A percentile compares a stretch with the other conserved stretches of the same genome.
Evolutionary conservation across 805 yeast genomes (phyloP).

Genomic region (Jamesozyma spencerorum): DNA sequence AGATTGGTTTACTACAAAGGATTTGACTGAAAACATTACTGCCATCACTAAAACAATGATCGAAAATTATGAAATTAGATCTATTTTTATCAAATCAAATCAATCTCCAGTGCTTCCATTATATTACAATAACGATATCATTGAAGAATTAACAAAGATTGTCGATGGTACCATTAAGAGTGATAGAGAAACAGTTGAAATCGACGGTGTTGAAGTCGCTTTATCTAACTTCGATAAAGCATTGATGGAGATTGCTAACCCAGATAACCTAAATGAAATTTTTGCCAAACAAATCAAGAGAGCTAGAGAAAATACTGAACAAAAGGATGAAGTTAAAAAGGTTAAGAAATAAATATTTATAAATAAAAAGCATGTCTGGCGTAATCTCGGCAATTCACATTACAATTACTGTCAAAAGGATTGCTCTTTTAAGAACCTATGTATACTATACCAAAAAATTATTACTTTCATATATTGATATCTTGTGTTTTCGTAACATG

Average conservation of each 20-base stretch:
- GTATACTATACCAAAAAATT: no score
- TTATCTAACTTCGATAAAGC: constrained; percentile 62
- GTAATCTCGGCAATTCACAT: no score
- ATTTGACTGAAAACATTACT: constrained; percentile 52
- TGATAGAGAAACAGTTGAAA: constrained; percentile 22
- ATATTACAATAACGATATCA: constrained; percentile 49
- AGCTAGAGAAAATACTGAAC: constrained; percentile 10
- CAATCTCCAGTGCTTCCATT: constrained; percentile 80
- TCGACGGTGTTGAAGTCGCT: constrained; percentile 35
- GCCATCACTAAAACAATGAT: constrained; percentile 44
- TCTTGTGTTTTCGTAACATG: no score
- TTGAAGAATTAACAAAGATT: constrained; percentile 30
- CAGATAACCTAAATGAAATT: constrained; percentile 52
- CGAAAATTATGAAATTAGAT: constrained; percentile 38
- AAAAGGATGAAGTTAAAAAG: constrained; percentile 8
- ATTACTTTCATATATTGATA: no score
- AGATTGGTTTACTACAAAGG: constrained; percentile 35
- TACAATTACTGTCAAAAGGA: no score
- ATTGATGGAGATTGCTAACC: constrained; percentile 75
- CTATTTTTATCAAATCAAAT: constrained; percentile 54
- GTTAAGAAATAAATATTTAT: constrained; percentile 18
- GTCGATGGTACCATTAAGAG: constrained; percentile 17
- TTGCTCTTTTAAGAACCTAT: no score
- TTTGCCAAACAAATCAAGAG: constrained; percentile 46
- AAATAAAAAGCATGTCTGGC: no score